Evolutionary conservation across 148 eudicot genomes (phyloP).

Genomic region (Amaranthus hypochondriacus): DNA sequence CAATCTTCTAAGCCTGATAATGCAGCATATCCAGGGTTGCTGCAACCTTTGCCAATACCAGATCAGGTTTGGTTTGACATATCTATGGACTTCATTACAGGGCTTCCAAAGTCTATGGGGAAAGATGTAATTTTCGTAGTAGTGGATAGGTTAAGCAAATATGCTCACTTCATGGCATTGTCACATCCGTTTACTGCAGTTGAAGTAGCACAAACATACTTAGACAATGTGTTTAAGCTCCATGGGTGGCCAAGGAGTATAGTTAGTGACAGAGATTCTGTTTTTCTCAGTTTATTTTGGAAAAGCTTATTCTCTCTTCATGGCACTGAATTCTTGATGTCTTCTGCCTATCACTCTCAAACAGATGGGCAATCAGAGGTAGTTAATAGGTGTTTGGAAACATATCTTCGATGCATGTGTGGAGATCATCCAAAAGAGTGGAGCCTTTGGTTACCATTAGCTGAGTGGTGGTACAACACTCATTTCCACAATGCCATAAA

Average conservation of each 20-base stretch:
- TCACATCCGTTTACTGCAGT: neutral
- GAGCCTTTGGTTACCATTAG: neutral
- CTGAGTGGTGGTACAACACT: slow-evolving; percentile 5
- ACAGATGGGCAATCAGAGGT: slow-evolving; percentile 3
- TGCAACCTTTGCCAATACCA: too few species aligned
- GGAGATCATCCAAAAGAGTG: neutral
- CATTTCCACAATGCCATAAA: neutral
- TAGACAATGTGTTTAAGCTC: neutral
- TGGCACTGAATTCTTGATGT: neutral
- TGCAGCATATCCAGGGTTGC: too few species aligned
- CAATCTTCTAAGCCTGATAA: too few species aligned
- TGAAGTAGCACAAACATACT: neutral
- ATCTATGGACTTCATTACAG: neutral
- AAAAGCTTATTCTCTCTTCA: neutral
- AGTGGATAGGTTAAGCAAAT: too few species aligned
- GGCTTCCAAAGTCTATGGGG: neutral
- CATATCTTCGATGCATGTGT: neutral
- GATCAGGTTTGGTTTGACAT: neutral
- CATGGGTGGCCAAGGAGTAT: neutral
- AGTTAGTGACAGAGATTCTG: neutral
- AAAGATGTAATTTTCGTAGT: neutral
- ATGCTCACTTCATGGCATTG: neutral
- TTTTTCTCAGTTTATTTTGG: neutral
- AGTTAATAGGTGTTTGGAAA: slow-evolving; percentile 4
- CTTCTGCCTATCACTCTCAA: slow-evolving; percentile 3